Percentiles rank a stretch among this genome's conserved stretches.
Evolutionary conservation across 192 early-diverging fungal species (phyloP).

Genomic region (Backusella parvicylindrica): DNA sequence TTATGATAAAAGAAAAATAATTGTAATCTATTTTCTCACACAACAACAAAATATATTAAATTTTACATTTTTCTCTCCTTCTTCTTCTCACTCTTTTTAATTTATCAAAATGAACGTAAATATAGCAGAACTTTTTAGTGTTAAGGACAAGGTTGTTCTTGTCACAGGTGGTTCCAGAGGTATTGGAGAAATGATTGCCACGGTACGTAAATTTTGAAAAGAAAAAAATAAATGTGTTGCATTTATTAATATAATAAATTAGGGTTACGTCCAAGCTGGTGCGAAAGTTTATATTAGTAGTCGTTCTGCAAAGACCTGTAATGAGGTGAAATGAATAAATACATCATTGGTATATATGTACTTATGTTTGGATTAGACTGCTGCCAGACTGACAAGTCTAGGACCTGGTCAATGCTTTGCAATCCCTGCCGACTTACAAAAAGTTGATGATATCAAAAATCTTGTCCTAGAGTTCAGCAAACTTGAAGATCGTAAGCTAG

Average conservation of each 20-base stretch:
- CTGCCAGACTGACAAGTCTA: slow-evolving; percentile 53
- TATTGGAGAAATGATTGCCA: slow-evolving; percentile 54
- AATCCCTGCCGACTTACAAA: slow-evolving; percentile 67
- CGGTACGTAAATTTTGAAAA: slow-evolving; percentile 10
- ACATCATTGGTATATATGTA: background rate
- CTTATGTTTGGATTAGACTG: slow-evolving; percentile 23
- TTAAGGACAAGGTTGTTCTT: slow-evolving; percentile 50
- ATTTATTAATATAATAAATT: background rate
- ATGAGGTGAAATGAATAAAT: slow-evolving; percentile 35
- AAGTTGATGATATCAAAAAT: slow-evolving; percentile 49
- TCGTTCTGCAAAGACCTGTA: slow-evolving; percentile 61
- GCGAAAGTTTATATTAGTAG: slow-evolving; percentile 92
- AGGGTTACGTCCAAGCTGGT: slow-evolving; percentile 82
- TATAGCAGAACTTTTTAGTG: background rate
- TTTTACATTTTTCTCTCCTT: background rate
- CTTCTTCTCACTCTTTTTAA: background rate
- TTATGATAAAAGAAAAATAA: background rate
- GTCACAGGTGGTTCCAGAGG: slow-evolving; percentile 75
- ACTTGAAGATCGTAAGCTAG: slow-evolving; percentile 52
- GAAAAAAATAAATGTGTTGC: background rate
- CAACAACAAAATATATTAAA: background rate
- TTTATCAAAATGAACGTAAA: background rate
- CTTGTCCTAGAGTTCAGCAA: slow-evolving; percentile 53
- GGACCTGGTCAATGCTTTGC: slow-evolving; percentile 69
- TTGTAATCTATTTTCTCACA: background rate